Evolutionary conservation across 2,329 filamentous ascomycete genomes (phyloP).

Genomic region (Alternaria arborescens): DNA sequence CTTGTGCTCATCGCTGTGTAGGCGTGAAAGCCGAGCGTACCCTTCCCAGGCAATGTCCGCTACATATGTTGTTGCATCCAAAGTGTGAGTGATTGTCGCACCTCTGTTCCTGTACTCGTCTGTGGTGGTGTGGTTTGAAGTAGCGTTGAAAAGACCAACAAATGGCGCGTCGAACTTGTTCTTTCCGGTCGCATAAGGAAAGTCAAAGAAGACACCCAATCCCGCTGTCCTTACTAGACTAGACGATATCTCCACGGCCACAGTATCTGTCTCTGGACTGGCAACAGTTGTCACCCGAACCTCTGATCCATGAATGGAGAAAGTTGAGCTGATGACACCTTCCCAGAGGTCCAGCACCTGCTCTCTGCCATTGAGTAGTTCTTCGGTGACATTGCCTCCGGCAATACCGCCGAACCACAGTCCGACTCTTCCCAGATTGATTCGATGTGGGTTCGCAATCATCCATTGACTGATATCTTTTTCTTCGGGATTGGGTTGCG

Average conservation of each 20-base stretch:
- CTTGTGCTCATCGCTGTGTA: conserved; percentile 52
- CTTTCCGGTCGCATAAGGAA: conserved; percentile 58
- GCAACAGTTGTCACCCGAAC: conserved; percentile 58
- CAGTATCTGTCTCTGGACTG: conserved; percentile 57
- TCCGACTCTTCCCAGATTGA: conserved; percentile 61
- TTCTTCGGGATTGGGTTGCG: conserved; percentile 53
- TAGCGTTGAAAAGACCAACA: conserved; percentile 62
- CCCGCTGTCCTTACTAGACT: conserved; percentile 49
- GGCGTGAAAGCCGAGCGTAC: conserved; percentile 42
- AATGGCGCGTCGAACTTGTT: conserved; percentile 66
- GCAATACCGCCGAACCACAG: conserved; percentile 58
- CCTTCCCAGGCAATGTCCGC: conserved; percentile 53
- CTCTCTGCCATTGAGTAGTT: conserved; percentile 50
- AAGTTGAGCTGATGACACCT: conserved; percentile 56
- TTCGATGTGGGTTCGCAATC: conserved; percentile 62
- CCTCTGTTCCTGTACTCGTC: conserved; percentile 39
- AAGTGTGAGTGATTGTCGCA: conserved; percentile 55
- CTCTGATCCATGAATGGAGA: conserved; percentile 51
- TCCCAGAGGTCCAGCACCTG: conserved; percentile 61
- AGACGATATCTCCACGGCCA: conserved; percentile 57
- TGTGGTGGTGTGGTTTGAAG: conserved; percentile 55
- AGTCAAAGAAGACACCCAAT: conserved; percentile 62
- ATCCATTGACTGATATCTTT: conserved; percentile 61
- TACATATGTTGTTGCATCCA: conserved; percentile 57
- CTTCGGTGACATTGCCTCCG: conserved; percentile 52